Conservation (phyloP, 2,329 filamentous ascomycete genomes). For the Talaromyces verruculosus region DNA sequence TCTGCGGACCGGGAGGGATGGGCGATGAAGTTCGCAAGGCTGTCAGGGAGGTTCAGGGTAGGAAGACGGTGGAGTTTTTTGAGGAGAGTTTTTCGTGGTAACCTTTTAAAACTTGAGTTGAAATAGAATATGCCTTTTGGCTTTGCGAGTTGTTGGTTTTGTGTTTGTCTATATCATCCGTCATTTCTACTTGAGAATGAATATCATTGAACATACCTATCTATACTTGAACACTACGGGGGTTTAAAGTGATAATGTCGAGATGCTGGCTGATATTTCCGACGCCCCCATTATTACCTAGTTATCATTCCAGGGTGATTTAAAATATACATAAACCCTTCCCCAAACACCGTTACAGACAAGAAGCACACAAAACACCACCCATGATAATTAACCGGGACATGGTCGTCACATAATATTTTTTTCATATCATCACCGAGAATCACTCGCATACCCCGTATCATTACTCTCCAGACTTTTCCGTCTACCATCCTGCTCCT, state of each 20-base stretch:
- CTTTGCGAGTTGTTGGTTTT: not conserved
- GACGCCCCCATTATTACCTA: not conserved
- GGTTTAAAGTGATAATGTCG: not conserved
- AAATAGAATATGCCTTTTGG: not conserved
- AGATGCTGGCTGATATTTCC: not conserved
- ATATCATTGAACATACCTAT: not conserved
- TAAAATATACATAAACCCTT: not conserved
- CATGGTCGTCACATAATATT: not conserved
- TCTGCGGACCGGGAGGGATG: constrained; percentile 69
- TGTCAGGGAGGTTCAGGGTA: constrained; percentile 59
- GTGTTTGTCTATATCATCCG: not conserved
- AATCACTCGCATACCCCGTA: constrained; percentile 41
- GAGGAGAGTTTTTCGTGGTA: constrained; percentile 65
- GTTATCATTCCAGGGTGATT: not conserved
- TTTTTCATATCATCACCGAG: not conserved
- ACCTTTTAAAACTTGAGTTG: not conserved
- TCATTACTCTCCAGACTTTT: constrained; percentile 40
- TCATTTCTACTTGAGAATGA: not conserved
- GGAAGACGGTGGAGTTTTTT: constrained; percentile 66
- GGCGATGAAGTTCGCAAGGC: constrained; percentile 69
- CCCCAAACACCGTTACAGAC: not conserved
- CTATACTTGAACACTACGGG: not conserved
- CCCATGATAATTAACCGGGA: not conserved
- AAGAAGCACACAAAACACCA: not conserved
- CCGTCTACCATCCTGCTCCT: constrained; percentile 22